phyloP scores from a whole-genome alignment of 2,329 filamentous ascomycete genomes.

The Alternaria dauci region DNA sequence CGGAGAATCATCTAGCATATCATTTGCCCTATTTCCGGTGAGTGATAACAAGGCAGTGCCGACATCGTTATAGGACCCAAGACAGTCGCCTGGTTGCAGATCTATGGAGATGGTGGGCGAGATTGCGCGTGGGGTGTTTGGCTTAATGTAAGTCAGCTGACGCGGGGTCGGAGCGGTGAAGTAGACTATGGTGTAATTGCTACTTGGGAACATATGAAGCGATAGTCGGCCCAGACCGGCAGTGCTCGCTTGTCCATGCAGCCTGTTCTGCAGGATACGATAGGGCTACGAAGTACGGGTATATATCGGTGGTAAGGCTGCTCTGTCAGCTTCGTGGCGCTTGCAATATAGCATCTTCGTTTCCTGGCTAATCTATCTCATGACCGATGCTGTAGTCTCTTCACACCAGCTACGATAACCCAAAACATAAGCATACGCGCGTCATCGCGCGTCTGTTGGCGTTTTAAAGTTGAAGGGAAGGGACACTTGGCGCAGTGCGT shows the following conservation, averaged over 20 bases:
- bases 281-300: not conserved
- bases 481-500: not conserved
- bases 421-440: not conserved
- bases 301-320: slow-evolving; percentile 6
- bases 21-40: slow-evolving; percentile 18
- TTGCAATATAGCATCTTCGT: not conserved
- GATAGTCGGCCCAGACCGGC: not conserved
- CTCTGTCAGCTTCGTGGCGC: slow-evolving; percentile 10
- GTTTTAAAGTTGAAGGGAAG: not conserved
- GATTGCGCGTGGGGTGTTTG: slow-evolving; percentile 5
- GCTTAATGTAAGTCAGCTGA: slow-evolving; percentile 14
- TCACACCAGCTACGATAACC: not conserved
- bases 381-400: not conserved
- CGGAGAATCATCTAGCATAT: not conserved
- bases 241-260: not conserved
- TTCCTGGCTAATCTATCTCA: not conserved
- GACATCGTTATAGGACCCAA: not conserved
- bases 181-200: not conserved
- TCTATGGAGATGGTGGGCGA: not conserved
- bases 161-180: slow-evolving; percentile 8
- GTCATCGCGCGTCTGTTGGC: not conserved
- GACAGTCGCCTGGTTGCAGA: not conserved
- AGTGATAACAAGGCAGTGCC: slow-evolving; percentile 6
- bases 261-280: not conserved
- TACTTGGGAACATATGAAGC: slow-evolving; percentile 2